These are phyloP conservation scores for Crucibulum cyathiforme DNA, from an alignment of 1,284 basidiomycete species.

Conservation along the genomic window DNA sequence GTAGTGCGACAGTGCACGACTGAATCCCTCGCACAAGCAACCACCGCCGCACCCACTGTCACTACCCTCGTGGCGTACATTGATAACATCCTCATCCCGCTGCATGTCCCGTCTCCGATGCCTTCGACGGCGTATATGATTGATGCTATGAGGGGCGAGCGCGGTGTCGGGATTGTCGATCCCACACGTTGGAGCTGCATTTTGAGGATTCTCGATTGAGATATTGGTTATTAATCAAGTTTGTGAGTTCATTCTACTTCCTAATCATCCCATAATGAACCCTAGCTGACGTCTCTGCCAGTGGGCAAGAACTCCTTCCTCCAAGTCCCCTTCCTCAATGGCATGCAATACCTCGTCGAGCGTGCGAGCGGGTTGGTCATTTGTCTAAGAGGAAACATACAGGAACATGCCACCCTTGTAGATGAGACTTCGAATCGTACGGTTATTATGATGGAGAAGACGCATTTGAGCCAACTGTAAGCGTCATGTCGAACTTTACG, in stretches of 20 bases:
- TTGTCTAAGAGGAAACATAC: conserved; percentile 80
- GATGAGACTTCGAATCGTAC: conserved; percentile 46
- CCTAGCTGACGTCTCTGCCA: background rate
- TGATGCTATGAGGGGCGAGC: background rate
- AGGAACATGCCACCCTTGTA: conserved; percentile 64
- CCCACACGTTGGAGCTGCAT: background rate
- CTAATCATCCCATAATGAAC: background rate
- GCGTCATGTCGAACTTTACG: conserved; percentile 15
- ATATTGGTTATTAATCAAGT: conserved; percentile 1
- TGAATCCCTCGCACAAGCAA: background rate
- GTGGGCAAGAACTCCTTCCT: conserved; percentile 1
- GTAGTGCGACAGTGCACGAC: background rate
- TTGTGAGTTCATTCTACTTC: background rate
- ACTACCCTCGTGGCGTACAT: conserved; percentile 6
- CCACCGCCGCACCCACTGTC: background rate
- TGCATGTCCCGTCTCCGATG: background rate
- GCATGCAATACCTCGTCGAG: conserved; percentile 67
- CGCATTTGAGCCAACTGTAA: conserved; percentile 47
- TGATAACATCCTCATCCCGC: conserved; percentile 1
- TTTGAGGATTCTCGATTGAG: conserved; percentile 2
- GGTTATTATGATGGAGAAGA: conserved; percentile 52
- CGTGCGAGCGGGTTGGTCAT: conserved; percentile 66
- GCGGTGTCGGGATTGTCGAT: background rate
- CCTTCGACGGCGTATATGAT: background rate
- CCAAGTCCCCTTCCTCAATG: conserved; percentile 69